These are phyloP conservation scores for Saturnispora kantuleensis DNA, from an alignment of 805 yeast genomes.

Conservation along the genomic window DNA sequence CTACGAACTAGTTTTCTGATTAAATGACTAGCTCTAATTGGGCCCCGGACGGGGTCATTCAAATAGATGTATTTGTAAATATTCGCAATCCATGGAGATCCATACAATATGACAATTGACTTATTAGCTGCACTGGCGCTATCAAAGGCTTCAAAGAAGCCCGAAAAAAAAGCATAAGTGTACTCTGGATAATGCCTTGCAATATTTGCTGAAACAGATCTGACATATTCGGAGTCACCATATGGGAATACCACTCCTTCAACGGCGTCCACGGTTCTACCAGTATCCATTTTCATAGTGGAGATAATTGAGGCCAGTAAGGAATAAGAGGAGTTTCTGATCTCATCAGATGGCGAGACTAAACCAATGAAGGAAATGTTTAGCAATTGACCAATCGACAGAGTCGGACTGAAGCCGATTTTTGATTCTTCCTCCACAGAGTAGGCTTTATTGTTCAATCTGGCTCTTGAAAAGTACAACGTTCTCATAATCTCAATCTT, in stretches of 20 bases:
- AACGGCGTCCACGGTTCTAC: slow-evolving; percentile 43
- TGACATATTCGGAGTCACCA: slow-evolving; percentile 53
- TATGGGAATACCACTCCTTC: slow-evolving; percentile 59
- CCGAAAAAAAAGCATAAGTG: slow-evolving; percentile 45
- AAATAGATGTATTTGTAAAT: slow-evolving; percentile 48
- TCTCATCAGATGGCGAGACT: slow-evolving; percentile 45
- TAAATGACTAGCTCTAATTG: slow-evolving; percentile 48
- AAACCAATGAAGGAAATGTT: slow-evolving; percentile 62
- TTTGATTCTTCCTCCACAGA: slow-evolving; percentile 24
- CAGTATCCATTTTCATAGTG: slow-evolving; percentile 51
- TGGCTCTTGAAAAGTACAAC: slow-evolving; percentile 55
- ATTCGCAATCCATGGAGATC: slow-evolving; percentile 70
- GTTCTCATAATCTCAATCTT: slow-evolving; percentile 60
- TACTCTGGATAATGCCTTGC: slow-evolving; percentile 47
- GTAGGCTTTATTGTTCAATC: slow-evolving; percentile 22
- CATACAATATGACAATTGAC: slow-evolving; percentile 38
- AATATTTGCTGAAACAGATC: slow-evolving; percentile 45
- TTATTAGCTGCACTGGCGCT: slow-evolving; percentile 27
- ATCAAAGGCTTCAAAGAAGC: slow-evolving; percentile 43
- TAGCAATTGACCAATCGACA: slow-evolving; percentile 45
- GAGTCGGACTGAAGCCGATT: slow-evolving; percentile 25
- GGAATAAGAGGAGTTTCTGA: slow-evolving; percentile 54
- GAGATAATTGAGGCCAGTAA: slow-evolving; percentile 53
- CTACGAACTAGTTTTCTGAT: slow-evolving; percentile 53
- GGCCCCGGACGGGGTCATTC: slow-evolving; percentile 47